Percentiles rank a stretch among this genome's conserved stretches.
phyloP scores from a whole-genome alignment of 495 filamentous ascomycete genomes.

The Sphaerosporella brunnea region DNA sequence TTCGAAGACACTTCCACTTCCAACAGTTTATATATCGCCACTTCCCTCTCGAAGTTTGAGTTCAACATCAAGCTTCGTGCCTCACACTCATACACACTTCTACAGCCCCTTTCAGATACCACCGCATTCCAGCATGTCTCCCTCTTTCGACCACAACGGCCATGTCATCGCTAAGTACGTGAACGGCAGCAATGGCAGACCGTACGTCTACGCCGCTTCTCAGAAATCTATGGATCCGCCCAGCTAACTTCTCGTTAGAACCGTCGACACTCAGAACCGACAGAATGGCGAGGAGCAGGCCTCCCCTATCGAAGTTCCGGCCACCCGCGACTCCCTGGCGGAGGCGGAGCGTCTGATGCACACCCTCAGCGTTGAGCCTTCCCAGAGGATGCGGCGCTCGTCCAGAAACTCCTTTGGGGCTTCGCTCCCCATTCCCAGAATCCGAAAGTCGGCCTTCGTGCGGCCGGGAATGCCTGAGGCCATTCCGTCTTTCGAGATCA shows the following conservation, averaged over 20 bases:
- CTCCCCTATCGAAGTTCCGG: slow-evolving; percentile 50
- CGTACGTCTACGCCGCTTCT: background rate
- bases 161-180: background rate
- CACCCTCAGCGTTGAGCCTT: slow-evolving; percentile 47
- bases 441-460: slow-evolving; percentile 50
- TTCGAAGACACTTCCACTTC: too few species aligned
- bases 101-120: background rate
- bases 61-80: background rate
- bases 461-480: slow-evolving; percentile 34
- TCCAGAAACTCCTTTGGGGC: slow-evolving; percentile 69
- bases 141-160: background rate
- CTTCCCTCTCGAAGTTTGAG: background rate
- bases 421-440: slow-evolving; percentile 56
- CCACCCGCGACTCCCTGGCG: slow-evolving; percentile 48
- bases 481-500: slow-evolving; percentile 45
- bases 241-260: background rate
- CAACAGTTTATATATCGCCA: background rate
- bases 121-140: background rate
- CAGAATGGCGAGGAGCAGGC: background rate
- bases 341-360: slow-evolving; percentile 58
- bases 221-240: background rate
- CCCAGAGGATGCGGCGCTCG: slow-evolving; percentile 44
- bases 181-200: background rate
- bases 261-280: background rate
- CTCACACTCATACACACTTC: background rate